Percentiles rank a stretch among this genome's conserved stretches.
Evolutionary conservation across 2,329 filamentous ascomycete species (phyloP).

Genomic region (Blastomyces parvus): DNA sequence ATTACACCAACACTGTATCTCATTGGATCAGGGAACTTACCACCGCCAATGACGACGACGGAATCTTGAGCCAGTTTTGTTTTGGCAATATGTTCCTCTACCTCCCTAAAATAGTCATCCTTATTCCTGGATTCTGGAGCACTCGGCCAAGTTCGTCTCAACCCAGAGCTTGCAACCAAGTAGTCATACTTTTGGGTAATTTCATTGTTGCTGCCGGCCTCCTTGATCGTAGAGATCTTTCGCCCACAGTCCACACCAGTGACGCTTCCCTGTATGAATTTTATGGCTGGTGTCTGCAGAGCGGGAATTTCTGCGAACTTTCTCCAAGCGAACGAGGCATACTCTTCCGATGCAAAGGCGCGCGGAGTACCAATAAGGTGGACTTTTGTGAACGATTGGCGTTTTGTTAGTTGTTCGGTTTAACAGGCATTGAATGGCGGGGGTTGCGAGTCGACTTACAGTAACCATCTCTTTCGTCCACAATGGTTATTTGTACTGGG

Average conservation of each 20-base stretch:
- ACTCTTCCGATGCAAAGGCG: slow-evolving; percentile 54
- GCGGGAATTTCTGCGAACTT: slow-evolving; percentile 58
- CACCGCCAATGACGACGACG: slow-evolving; percentile 65
- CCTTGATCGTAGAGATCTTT: slow-evolving; percentile 51
- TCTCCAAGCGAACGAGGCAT: slow-evolving; percentile 60
- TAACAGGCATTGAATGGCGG: slow-evolving; percentile 6
- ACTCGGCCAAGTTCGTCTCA: slow-evolving; percentile 61
- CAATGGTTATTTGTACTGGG: slow-evolving; percentile 57
- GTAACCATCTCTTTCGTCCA: slow-evolving; percentile 66
- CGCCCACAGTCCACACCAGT: slow-evolving; percentile 48
- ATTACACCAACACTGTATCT: neutral
- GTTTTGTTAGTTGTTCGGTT: slow-evolving; percentile 2
- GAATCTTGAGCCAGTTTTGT: slow-evolving; percentile 46
- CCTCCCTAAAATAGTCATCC: slow-evolving; percentile 55
- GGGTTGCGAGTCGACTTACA: slow-evolving; percentile 44
- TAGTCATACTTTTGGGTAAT: slow-evolving; percentile 54
- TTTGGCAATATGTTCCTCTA: slow-evolving; percentile 48
- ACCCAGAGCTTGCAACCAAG: slow-evolving; percentile 61
- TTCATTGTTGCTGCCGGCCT: slow-evolving; percentile 38
- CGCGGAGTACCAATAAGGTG: slow-evolving; percentile 69
- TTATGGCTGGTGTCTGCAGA: slow-evolving; percentile 53
- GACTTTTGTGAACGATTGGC: slow-evolving; percentile 42
- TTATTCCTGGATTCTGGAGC: slow-evolving; percentile 57
- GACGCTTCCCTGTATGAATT: slow-evolving; percentile 57
- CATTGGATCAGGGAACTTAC: slow-evolving; percentile 23